Evolutionary conservation across 2,329 filamentous ascomycete species (phyloP), one percentile per base, ranked within the genome.

Genomic region (Pseudogymnoascus destructans): DNA sequence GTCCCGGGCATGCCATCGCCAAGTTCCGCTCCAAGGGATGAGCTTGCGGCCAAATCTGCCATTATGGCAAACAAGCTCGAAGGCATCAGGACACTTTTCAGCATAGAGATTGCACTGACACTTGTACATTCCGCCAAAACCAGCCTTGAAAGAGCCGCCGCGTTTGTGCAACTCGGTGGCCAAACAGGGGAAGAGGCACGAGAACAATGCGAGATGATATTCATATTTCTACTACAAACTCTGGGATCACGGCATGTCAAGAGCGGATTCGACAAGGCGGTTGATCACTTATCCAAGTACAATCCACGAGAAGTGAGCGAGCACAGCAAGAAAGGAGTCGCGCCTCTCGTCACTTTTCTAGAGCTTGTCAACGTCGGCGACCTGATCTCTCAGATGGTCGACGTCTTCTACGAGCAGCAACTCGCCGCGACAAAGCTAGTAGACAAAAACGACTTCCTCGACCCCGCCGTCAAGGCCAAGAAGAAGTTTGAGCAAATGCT

Each of bases 401-500:
- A 98, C 69, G 90, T 98, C 32, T 98, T 98, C 70, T 98, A 95
- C 72, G 87, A 95, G 69, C 93, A 97, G 73, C 93, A 98, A 73
- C 80, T 98, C 25, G 83, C 90, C 5, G 80, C 82, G 0, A 81
- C 87, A 11, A 87, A 87, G 66, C 84, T 98, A 57, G 87, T 87
- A 1, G 92, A 97, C 69, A 84, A 87, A 42, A 95, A 95, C 69
- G 93, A 98, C 72, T 98, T 98, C 67, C 77, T 98, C 54, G 89
- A 95, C 67, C 87, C 90, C 17, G 89, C 91, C 0, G 87, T 87
- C 30, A 86, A 96, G 65, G 91, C 93, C 63, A 98, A 98, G 80
- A 97, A 96, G 75, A 90, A 89, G 64, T 98, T 97, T 66, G 93
- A 98, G 76, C 91, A 96, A 69, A 95, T 96, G 87, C 84, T 98